Evolutionary conservation across 2,329 filamentous ascomycete species (phyloP).

Genomic region (Grosmannia serpens): DNA sequence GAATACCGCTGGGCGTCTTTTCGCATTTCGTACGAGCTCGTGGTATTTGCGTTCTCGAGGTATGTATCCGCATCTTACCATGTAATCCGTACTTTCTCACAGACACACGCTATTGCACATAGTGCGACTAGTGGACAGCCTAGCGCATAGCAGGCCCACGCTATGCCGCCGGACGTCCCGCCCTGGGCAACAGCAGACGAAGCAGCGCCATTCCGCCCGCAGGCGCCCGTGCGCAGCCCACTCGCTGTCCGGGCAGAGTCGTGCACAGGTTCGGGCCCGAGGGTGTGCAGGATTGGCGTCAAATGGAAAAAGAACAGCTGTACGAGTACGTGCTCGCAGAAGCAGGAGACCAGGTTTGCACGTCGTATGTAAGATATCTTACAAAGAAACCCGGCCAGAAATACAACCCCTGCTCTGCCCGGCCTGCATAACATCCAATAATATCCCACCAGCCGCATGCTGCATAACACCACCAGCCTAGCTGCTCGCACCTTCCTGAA

Average conservation of each 20-base stretch:
- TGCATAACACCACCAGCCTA: conserved; percentile 1
- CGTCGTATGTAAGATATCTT: no score
- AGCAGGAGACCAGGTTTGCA: no score
- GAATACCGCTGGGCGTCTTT: no score
- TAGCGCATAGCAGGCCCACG: neutral
- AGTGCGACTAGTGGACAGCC: neutral
- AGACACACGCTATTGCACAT: neutral
- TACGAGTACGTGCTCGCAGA: no score
- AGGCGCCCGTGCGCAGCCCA: neutral
- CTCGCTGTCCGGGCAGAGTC: neutral
- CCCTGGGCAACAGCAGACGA: conserved; percentile 1
- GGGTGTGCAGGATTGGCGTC: no score
- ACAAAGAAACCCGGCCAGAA: no score
- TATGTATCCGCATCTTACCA: no score
- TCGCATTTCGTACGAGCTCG: no score
- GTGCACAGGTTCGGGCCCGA: neutral
- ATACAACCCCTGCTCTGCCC: no score
- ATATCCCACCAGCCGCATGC: neutral
- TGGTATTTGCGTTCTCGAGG: no score
- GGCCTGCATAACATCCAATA: no score
- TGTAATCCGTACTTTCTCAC: neutral
- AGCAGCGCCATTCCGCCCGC: neutral
- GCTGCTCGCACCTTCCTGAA: neutral
- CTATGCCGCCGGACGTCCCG: neutral
- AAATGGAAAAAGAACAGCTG: no score